Conservation (phyloP, 352 stramenopile genomes). For the Paralagenidium karlingii region DNA sequence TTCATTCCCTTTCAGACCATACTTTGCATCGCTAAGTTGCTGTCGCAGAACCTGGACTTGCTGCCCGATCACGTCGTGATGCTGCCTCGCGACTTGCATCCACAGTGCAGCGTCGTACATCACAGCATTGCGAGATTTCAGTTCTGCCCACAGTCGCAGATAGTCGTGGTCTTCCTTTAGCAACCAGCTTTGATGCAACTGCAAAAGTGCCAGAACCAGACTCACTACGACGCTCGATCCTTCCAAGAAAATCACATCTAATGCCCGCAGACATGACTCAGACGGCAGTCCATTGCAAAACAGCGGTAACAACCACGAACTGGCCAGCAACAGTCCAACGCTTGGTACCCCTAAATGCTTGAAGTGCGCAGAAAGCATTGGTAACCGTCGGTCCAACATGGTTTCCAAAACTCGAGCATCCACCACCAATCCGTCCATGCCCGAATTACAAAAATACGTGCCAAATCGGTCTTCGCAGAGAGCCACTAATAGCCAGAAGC, state of each 20-base stretch:
- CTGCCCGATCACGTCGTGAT: slow-evolving; percentile 21
- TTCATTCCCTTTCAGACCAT: too few relatives aligned
- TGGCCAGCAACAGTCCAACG: slow-evolving; percentile 44
- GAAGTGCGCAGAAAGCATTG: slow-evolving; percentile 44
- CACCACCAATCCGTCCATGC: slow-evolving; percentile 44
- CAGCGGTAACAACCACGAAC: slow-evolving; percentile 48
- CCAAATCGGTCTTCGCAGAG: slow-evolving; percentile 50
- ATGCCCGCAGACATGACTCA: slow-evolving; percentile 41
- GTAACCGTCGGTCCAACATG: slow-evolving; percentile 26
- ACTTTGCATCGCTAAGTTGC: too few relatives aligned
- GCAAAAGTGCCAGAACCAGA: slow-evolving; percentile 35
- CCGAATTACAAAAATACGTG: slow-evolving; percentile 42
- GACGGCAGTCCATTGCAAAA: slow-evolving; percentile 55
- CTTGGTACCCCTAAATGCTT: slow-evolving; percentile 33
- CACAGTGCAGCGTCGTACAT: slow-evolving; percentile 45
- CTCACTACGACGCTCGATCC: slow-evolving; percentile 35
- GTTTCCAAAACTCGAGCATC: slow-evolving; percentile 40
- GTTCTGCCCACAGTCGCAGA: slow-evolving; percentile 45
- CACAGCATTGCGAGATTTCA: slow-evolving; percentile 42
- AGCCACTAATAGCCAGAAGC: slow-evolving; percentile 45
- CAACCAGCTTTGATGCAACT: slow-evolving; percentile 35
- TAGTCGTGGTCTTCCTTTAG: slow-evolving; percentile 44
- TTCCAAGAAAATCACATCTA: slow-evolving; percentile 50
- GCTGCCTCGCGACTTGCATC: slow-evolving; percentile 37
- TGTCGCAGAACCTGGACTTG: slow-evolving; percentile 11